phyloP scores from a whole-genome alignment of 305 asterid species.

The Fraxinus paxiana region DNA sequence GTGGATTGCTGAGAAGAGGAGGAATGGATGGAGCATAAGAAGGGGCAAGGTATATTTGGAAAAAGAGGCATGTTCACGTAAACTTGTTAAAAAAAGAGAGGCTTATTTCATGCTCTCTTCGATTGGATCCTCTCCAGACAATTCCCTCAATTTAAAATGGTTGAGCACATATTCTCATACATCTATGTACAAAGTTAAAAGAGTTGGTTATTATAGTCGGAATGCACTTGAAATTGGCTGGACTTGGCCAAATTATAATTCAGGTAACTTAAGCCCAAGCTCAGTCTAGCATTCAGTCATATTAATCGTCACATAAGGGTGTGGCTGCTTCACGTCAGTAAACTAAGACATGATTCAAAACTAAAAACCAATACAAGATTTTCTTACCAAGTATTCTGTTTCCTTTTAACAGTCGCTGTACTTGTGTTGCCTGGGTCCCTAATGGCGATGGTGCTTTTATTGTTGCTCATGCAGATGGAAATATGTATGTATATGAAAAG shows the following conservation, averaged over 20 bases:
- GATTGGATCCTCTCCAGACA: background rate
- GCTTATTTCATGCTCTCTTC: background rate
- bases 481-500: conserved; percentile 58
- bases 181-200: background rate
- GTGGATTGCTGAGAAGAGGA: background rate
- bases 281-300: background rate
- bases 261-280: background rate
- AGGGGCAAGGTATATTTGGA: background rate
- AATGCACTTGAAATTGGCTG: background rate
- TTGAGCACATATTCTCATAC: background rate
- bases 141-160: background rate
- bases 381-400: conserved; percentile 15
- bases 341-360: background rate
- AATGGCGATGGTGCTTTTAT: conserved; percentile 56
- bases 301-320: background rate
- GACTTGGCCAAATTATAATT: background rate
- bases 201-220: background rate
- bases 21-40: background rate
- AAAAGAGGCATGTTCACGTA: background rate
- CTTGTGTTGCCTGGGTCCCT: conserved; percentile 63
- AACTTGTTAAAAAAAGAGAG: background rate
- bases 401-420: conserved; percentile 46
- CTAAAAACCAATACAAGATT: background rate
- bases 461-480: conserved; percentile 65
- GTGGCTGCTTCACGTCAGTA: background rate